Evolutionary conservation across 495 filamentous ascomycete genomes (phyloP).

Genomic region (Hypoxylon trugodes): DNA sequence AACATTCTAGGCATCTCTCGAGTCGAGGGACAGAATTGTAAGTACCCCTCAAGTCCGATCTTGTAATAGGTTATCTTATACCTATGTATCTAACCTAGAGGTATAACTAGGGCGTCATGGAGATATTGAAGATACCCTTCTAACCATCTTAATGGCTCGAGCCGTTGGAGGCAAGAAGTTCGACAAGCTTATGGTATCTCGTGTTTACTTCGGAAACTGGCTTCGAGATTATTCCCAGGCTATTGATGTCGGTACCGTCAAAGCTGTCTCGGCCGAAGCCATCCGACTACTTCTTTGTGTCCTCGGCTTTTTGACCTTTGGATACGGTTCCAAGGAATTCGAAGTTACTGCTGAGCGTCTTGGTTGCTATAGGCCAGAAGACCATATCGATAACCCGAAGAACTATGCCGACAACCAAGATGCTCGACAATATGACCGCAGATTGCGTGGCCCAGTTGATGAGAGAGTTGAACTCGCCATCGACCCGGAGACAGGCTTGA

Average conservation of each 20-base stretch:
- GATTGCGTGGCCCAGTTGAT: constrained; percentile 82
- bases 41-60: constrained; percentile 14
- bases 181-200: constrained; percentile 83
- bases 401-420: constrained; percentile 87
- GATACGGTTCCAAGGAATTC: constrained; percentile 90
- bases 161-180: constrained; percentile 85
- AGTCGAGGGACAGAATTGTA: constrained; percentile 83
- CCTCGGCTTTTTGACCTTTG: constrained; percentile 69
- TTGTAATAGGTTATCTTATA: not conserved
- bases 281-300: constrained; percentile 81
- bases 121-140: constrained; percentile 91
- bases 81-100: constrained; percentile 16
- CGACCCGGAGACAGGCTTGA: constrained; percentile 80
- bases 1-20: constrained; percentile 67
- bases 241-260: constrained; percentile 87
- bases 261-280: constrained; percentile 85
- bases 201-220: constrained; percentile 93
- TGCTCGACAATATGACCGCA: constrained; percentile 79
- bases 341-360: constrained; percentile 88
- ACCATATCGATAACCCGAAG: constrained; percentile 85
- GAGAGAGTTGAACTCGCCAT: constrained; percentile 80
- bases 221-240: constrained; percentile 83
- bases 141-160: constrained; percentile 77
- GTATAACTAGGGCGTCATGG: constrained; percentile 77
- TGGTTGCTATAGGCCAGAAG: constrained; percentile 87